Evolutionary conservation across 73 alveolate species (phyloP).

Genomic region (Paramecium biaurelia): DNA sequence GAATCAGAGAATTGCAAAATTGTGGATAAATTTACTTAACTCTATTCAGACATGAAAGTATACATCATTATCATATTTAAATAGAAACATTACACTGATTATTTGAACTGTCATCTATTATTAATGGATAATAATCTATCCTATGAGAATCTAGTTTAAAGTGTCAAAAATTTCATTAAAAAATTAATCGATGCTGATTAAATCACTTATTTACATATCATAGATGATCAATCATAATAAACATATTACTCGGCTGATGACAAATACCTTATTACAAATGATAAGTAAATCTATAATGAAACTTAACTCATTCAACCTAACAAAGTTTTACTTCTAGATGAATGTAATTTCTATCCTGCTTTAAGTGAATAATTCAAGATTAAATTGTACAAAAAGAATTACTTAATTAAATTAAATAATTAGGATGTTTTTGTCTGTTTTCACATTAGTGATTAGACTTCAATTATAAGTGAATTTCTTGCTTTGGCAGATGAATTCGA

Average conservation of each 20-base stretch:
- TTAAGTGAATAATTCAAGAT: not conserved
- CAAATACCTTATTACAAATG: not conserved
- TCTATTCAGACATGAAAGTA: constrained; percentile 8
- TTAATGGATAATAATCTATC: constrained; percentile 42
- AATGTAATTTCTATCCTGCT: not conserved
- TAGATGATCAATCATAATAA: not conserved
- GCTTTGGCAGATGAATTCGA: constrained; percentile 13
- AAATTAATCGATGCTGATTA: constrained; percentile 26
- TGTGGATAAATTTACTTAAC: not conserved
- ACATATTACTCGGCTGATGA: not conserved
- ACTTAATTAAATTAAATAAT: not conserved
- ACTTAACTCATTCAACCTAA: not conserved
- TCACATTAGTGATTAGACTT: not conserved
- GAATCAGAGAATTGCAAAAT: not conserved
- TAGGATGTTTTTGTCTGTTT: constrained; percentile 1
- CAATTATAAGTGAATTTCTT: not conserved
- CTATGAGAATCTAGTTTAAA: not conserved
- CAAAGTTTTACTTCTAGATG: not conserved
- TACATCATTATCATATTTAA: not conserved
- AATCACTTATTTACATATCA: not conserved
- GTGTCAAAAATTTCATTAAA: not conserved
- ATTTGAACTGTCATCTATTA: not conserved
- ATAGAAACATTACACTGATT: constrained; percentile 26
- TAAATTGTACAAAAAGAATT: not conserved
- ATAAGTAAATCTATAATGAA: not conserved